These are phyloP conservation scores for Hyphodiscus hymeniophilus DNA, from an alignment of 495 filamentous ascomycete species.

Conservation along the genomic window DNA sequence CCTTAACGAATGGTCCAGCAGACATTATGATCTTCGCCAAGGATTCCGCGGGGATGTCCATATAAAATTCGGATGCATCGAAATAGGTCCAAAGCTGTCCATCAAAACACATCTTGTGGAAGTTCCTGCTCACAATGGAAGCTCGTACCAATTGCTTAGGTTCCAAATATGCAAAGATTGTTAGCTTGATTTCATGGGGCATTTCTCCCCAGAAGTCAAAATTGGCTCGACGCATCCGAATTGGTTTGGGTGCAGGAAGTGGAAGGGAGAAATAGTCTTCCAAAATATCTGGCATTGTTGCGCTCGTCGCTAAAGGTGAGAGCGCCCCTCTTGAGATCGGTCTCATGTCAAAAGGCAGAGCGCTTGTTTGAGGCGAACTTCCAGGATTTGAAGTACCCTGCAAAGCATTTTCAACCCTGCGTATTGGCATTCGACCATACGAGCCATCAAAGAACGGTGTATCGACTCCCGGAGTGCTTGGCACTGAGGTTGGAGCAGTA, in stretches of 20 bases:
- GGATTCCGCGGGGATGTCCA: conserved; percentile 72
- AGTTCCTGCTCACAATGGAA: conserved; percentile 71
- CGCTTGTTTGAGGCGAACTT: conserved; percentile 34
- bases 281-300: conserved; percentile 18
- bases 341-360: conserved; percentile 58
- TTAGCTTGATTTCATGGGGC: conserved; percentile 73
- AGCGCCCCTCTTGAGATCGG: conserved; percentile 34
- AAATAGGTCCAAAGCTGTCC: conserved; percentile 86
- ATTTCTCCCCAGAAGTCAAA: conserved; percentile 75
- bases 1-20: conserved; percentile 81
- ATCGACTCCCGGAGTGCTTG: conserved; percentile 31
- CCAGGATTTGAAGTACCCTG: conserved; percentile 19
- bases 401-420: conserved; percentile 25
- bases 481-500: conserved; percentile 53
- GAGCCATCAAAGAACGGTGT: conserved; percentile 16
- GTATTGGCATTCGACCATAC: conserved; percentile 8
- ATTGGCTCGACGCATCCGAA: conserved; percentile 29
- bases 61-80: conserved; percentile 82
- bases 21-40: conserved; percentile 77
- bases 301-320: conserved; percentile 13
- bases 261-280: conserved; percentile 41
- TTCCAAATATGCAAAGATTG: conserved; percentile 65
- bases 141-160: conserved; percentile 78
- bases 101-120: conserved; percentile 85
- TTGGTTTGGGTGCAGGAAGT: conserved; percentile 18